A percentile compares a stretch with the other conserved stretches of the same genome.
Conservation (phyloP, 768 basidiomycete genomes). For the Nevesoporus exiguus region DNA sequence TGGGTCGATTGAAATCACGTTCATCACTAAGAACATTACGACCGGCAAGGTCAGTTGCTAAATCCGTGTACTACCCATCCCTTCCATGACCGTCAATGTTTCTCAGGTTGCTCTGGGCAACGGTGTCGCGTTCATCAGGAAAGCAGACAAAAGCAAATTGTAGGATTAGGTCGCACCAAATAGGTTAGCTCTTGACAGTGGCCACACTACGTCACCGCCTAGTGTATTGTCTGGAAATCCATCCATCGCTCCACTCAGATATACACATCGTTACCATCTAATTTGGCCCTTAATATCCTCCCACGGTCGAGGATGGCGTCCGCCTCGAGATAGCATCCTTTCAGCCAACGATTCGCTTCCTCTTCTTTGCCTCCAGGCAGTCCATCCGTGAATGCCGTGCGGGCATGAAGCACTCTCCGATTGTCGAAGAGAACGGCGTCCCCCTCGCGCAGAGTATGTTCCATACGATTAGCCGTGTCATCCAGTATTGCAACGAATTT, state of each 20-base stretch:
- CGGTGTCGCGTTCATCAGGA: constrained; percentile 63
- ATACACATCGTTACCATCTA: constrained; percentile 1
- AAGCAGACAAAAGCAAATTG: constrained; percentile 43
- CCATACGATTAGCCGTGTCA: constrained; percentile 46
- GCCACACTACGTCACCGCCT: not conserved
- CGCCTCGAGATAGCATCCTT: constrained; percentile 79
- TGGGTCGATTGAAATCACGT: constrained; percentile 56
- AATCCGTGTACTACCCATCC: not conserved
- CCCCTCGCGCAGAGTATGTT: constrained; percentile 73
- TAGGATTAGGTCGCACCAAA: constrained; percentile 14
- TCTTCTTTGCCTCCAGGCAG: constrained; percentile 34
- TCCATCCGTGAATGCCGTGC: constrained; percentile 65
- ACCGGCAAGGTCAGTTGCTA: constrained; percentile 51
- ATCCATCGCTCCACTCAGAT: not conserved
- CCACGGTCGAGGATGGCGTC: constrained; percentile 61
- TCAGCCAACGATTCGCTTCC: constrained; percentile 77
- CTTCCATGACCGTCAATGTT: not conserved
- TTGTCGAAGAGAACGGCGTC: constrained; percentile 93
- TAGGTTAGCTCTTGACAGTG: not conserved
- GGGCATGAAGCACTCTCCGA: constrained; percentile 80
- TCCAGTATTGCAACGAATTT: constrained; percentile 60
- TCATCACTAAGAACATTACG: constrained; percentile 56
- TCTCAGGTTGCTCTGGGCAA: constrained; percentile 50
- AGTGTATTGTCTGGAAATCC: not conserved
- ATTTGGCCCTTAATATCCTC: constrained; percentile 44